Conservation (phyloP, 148 eudicot species). For the Selenicereus undatus region DNA sequence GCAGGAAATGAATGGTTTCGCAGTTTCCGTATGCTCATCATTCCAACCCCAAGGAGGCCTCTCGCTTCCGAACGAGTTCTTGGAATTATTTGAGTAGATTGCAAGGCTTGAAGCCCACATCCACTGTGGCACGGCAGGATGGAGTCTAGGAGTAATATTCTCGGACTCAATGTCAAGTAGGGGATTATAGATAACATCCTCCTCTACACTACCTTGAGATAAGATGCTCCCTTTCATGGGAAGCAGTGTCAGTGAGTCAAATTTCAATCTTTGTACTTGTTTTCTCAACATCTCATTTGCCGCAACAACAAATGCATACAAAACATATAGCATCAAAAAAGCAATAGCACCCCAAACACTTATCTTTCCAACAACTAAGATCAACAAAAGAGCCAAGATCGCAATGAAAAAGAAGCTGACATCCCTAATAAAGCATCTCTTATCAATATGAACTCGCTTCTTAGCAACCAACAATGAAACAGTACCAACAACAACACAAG, state of each 20-base stretch:
- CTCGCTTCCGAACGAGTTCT: slow-evolving; percentile 46
- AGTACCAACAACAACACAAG: slow-evolving; percentile 77
- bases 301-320: slow-evolving; percentile 74
- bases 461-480: slow-evolving; percentile 70
- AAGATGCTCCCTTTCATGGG: slow-evolving; percentile 66
- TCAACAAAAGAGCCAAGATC: slow-evolving; percentile 43
- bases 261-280: slow-evolving; percentile 55
- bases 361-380: slow-evolving; percentile 56
- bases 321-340: slow-evolving; percentile 52
- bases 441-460: slow-evolving; percentile 66
- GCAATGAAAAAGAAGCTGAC: slow-evolving; percentile 58
- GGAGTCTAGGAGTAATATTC: slow-evolving; percentile 36
- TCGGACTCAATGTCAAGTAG: slow-evolving; percentile 68
- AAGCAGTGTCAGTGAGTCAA: slow-evolving; percentile 72
- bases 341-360: slow-evolving; percentile 54
- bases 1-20: slow-evolving; percentile 40
- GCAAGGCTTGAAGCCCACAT: slow-evolving; percentile 98
- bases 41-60: slow-evolving; percentile 88
- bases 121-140: slow-evolving; percentile 76
- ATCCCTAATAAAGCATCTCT: slow-evolving; percentile 78
- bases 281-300: slow-evolving; percentile 72
- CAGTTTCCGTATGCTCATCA: slow-evolving; percentile 49
- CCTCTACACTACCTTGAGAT: slow-evolving; percentile 41
- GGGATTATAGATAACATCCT: slow-evolving; percentile 48
- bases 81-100: slow-evolving; percentile 74